Conservation (phyloP, 768 basidiomycete genomes). For the Lyophyllum atratum region DNA sequence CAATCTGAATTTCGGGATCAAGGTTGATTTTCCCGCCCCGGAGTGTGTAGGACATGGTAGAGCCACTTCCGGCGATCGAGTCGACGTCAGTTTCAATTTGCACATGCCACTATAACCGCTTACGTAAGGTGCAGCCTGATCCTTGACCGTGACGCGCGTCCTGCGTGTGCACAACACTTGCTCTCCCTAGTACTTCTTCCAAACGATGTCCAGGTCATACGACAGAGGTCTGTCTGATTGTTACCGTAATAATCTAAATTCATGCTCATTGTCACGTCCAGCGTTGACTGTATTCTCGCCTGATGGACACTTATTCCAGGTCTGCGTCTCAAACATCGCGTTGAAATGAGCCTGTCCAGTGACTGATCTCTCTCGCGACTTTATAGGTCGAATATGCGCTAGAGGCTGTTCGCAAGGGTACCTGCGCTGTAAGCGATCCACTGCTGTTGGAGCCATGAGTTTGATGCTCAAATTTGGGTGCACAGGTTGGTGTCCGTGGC, state of each 20-base stretch:
- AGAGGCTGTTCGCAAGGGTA: constrained; percentile 97
- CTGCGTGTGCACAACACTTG: constrained; percentile 19
- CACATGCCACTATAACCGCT: background rate
- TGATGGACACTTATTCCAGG: constrained; percentile 98
- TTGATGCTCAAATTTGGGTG: background rate
- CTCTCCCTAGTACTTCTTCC: constrained; percentile 12
- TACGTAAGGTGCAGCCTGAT: background rate
- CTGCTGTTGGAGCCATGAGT: constrained; percentile 5
- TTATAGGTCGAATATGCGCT: constrained; percentile 94
- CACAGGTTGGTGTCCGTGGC: constrained; percentile 92
- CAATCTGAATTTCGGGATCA: constrained; percentile 9
- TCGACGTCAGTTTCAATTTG: background rate
- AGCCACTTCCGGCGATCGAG: background rate
- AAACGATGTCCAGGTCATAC: constrained; percentile 88
- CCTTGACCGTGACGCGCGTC: constrained; percentile 53
- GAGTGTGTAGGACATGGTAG: background rate
- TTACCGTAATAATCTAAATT: background rate
- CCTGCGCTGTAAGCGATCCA: constrained; percentile 76
- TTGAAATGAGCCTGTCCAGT: constrained; percentile 10
- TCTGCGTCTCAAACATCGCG: constrained; percentile 30
- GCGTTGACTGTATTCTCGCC: constrained; percentile 98
- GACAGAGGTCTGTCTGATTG: constrained; percentile 74
- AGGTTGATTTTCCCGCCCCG: background rate
- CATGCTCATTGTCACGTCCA: constrained; percentile 27
- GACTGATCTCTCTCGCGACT: constrained; percentile 21